A percentile compares a stretch with the other conserved stretches of the same genome.
These are phyloP conservation scores for Babjeviella inositovora DNA, from an alignment of 805 yeast genomes.

Conservation along the genomic window DNA sequence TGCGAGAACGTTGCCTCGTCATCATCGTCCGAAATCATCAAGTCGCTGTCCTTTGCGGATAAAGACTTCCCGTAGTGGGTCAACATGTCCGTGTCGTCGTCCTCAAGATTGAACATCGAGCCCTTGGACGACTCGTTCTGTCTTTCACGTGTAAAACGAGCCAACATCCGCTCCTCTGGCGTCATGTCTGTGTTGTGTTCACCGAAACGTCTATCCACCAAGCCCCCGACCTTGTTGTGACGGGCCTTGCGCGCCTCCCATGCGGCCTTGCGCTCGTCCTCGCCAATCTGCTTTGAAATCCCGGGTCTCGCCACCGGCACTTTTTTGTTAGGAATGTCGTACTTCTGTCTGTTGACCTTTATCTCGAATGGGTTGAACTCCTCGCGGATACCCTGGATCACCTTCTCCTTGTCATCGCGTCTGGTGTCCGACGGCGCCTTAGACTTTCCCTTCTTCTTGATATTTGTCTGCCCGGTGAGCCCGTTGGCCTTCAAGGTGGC, in stretches of 20 bases:
- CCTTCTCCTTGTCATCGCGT: constrained; percentile 47
- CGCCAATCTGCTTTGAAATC: constrained; percentile 51
- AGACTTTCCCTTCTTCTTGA: constrained; percentile 33
- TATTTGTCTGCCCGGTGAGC: constrained; percentile 72
- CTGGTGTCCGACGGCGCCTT: constrained; percentile 45
- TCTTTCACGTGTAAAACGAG: constrained; percentile 81
- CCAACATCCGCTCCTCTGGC: constrained; percentile 91
- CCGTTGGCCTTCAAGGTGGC: constrained; percentile 67
- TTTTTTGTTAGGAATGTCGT: constrained; percentile 24
- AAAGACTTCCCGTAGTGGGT: constrained; percentile 73
- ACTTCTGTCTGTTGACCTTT: constrained; percentile 51
- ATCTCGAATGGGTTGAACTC: constrained; percentile 87
- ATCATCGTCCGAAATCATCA: constrained; percentile 16
- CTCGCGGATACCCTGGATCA: constrained; percentile 48
- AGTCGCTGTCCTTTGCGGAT: constrained; percentile 36
- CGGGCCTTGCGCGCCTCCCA: constrained; percentile 48
- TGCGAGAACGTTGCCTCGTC: constrained; percentile 12
- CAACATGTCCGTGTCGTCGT: constrained; percentile 38
- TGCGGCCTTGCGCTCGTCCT: constrained; percentile 38
- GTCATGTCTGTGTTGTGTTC: constrained; percentile 57
- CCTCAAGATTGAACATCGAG: constrained; percentile 62
- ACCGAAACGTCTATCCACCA: constrained; percentile 84
- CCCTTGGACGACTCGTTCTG: constrained; percentile 40
- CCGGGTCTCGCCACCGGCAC: constrained; percentile 56
- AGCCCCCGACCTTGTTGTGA: constrained; percentile 62